Evolutionary conservation across 2,329 filamentous ascomycete genomes (phyloP), one percentile per base, ranked within the genome.

Genomic region (Sarocladium kiliense): DNA sequence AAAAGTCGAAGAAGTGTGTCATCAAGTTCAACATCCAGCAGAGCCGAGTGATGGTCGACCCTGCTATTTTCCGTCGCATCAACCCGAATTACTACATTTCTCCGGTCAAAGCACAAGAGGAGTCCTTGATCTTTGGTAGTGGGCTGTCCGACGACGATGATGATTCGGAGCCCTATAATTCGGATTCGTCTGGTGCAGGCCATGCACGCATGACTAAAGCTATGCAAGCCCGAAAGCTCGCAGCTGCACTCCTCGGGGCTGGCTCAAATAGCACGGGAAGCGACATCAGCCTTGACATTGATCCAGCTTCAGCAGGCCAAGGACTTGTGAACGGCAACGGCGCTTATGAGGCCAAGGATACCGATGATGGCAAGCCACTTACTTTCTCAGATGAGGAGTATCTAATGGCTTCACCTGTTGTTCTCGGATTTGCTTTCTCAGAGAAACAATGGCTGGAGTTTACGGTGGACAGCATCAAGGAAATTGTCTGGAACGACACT

Each of bases 361-460:
- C 51, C 2, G 54, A 66, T 2, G 64, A 63, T 16, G 78, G 78
- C 1, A 51, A 7, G 18, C 47, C 47, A 10, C n/a, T 23, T 5
- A 75, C 81, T 19, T 92, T 94, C 66, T 88, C 80, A 0, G 89
- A 94, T 50, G 90, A 95, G 58, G 89, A 96, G 61, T 86, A 94
- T 23, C 75, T 96, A 5, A 86, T 95, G 50, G 86, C 91, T 2
- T 93, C 89, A 2, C 88, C 91, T 0, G 85, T 95, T 0, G 89
- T 96, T 0, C 79, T 95, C 1, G 92, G 91, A 0, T 96, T 96
- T 63, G 84, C 89, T 1, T 95, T 96, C 67, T 84, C 83, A 1
- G 90, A 96, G 70, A 96, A 96, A 71, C 77, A 90, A 10, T 97
- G 91, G 92, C 80, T 96, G 0, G 90, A 96, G 67, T 91, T 96